Evolutionary conservation across 2,329 filamentous ascomycete species (phyloP), one percentile per base, ranked within the genome.

Genomic region (Cladophialophora exuberans): DNA sequence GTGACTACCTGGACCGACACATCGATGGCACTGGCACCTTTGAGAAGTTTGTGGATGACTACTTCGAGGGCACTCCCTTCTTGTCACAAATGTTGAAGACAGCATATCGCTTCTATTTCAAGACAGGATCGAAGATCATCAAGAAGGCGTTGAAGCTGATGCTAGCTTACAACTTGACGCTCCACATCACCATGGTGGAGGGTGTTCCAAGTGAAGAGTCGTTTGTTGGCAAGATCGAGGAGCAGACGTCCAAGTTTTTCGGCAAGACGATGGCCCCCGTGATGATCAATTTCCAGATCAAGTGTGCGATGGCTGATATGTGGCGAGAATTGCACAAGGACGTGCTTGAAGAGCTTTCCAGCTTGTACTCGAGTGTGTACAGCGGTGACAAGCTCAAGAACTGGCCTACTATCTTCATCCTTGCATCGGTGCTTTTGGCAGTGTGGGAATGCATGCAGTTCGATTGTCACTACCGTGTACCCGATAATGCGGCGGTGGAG

Each of bases 271-370:
- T 96, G 60, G 93, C 93, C 13, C 93, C 93, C 10, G 92, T 97
- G 70, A 96, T 97, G 92, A 95, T 97, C 83, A 97, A 97, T 80
- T 97, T 97, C 83, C 90, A 97, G 78, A 91, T 97, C 79, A 97
- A 97, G 83, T 94, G 89, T 67, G 92, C 92, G 51, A 86, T 97
- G 76, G 93, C 92, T 63, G 91, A 95, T 68, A 95, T 97, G 90
- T 97, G 93, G 93, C 91, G 93, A 62, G 92, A 96, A 73, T 80
- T 97, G 54, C 92, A 97, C 73, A 96, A 95, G 78, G 93, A 97
- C 66, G 91, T 97, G 31, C 81, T 97, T 2, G 92, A 96, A 76
- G 93, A 97, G 77, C 83, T 97, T 1, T 97, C 93, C 1, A 78
- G 84, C 5, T 82, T 97, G 11, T 97, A 97, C 81, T 95, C 90